Evolutionary conservation across 768 basidiomycete genomes (phyloP), one percentile per base, ranked within the genome.

Genomic region (Termitomyces sp.): DNA sequence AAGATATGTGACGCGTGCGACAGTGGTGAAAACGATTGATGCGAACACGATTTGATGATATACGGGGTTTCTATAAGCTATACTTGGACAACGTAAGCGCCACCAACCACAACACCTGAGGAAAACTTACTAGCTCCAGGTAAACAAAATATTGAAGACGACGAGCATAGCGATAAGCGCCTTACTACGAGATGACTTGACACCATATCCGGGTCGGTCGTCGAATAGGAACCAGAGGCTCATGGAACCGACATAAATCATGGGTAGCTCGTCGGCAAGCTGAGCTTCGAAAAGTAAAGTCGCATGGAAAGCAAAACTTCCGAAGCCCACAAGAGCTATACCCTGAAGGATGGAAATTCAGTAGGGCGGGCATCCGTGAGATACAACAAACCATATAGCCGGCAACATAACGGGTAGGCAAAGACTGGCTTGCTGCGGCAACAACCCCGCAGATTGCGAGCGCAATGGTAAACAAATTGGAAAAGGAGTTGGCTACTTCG

Each of bases 31-130:
- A 65, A 91, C 76, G 56, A 91, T 75, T 14, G 69, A 60, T 3
- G 80, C 91, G 69, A 92, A 94, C 1, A 90, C 83, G 29, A 85
- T 68, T 75, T 94, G 89, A 67, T 94, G 91, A 71, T 89, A 94
- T 3, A 92, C 76, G 0, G 91, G 91, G 66, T 92, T 89, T 31
- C 90, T 84, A 66, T 86, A 83, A 5, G 83, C 58, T 59, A 84
- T 79, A 68, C 90, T 92, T 68, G 43, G 17, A 51, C 58, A 34
- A 31, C 32, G 25, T 64, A 42, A 61, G 64, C 46, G 51, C 63
- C 38, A 60, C 40, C 40, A 46, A 55, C 17, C 48, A 40, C 40
- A 29, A 38, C 45, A 65, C 14, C 20, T 34, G n/a, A 62, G 32
- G n/a, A 32, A 37, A 17, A 47, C 89, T 70, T 68, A 92, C 91